phyloP scores from a whole-genome alignment of 208 protist species.

The Vickermania spadyakhi region DNA sequence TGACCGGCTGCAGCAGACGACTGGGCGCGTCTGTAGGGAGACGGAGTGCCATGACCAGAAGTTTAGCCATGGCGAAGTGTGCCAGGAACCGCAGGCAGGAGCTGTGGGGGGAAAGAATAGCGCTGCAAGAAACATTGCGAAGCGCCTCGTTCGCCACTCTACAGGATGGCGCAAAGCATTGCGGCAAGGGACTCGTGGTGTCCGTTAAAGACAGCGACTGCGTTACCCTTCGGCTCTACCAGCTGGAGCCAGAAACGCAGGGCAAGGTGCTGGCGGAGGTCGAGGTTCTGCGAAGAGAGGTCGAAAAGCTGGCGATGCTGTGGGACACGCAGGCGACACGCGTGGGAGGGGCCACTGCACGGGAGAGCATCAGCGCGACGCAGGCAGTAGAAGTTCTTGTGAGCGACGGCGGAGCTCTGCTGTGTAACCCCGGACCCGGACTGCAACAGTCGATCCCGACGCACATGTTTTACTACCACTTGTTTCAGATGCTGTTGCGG shows the following conservation, averaged over 20 bases:
- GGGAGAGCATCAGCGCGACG: neutral
- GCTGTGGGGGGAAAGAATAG: neutral
- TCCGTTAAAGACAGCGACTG: neutral
- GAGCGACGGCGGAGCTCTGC: neutral
- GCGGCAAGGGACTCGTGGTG: neutral
- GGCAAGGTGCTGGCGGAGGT: neutral
- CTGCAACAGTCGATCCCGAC: neutral
- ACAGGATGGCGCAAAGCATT: neutral
- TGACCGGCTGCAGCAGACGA: slow-evolving; percentile 16
- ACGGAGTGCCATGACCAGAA: neutral
- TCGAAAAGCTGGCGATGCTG: slow-evolving; percentile 20
- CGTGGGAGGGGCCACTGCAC: neutral
- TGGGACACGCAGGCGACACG: neutral
- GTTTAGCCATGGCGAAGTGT: neutral
- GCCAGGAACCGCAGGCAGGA: neutral
- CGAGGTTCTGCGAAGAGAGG: slow-evolving; percentile 20
- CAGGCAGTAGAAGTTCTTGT: neutral
- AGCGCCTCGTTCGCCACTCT: neutral
- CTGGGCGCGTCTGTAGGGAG: neutral
- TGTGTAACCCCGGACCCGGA: too few relatives aligned
- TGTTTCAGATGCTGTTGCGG: slow-evolving; percentile 43
- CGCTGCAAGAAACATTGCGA: neutral
- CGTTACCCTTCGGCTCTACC: neutral
- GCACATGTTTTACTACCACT: slow-evolving; percentile 20
- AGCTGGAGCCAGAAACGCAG: neutral